Base-by-base conservation (phyloP, 352 stramenopile genomes). In the Pythium angustatum region DNA sequence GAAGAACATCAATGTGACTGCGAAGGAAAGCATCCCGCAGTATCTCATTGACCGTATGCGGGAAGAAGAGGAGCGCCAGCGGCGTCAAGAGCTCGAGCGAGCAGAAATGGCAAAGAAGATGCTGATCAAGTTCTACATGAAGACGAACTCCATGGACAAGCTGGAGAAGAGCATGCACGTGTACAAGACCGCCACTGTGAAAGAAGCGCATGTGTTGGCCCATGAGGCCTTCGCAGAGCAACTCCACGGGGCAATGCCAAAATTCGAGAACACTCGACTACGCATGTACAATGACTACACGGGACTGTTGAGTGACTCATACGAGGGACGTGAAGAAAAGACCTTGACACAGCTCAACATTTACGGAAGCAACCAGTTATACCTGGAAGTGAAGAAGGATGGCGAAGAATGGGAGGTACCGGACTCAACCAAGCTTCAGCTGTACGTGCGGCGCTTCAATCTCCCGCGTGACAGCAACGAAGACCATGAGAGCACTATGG, bases 281-380 rank as follows among this genome's bases (percentile, higher is more conserved):
- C 79, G 85, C 0, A 71, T 73, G 9, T 94, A 91, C 68, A 92
- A 89, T 44, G 83, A 92, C 34, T 94, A 94, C 65, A 91, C 80
- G 24, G 79, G 76, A 19, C 50, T 91, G 30, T 59, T 91, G 4
- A 85, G 72, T 0, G 82, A 92, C 31, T 83, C 81, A 10, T 92
- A 83, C 58, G 76, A 81, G 45, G 72, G 72, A 19, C 75, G 78
- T 43, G 78, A 91, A 31, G 66, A 84, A 26, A 77, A 78, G 65
- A 78, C 78, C 0, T 68, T 92, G 15, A 70, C 71, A 21, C 72
- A 81, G 8, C 47, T 92, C 41, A 74, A 83, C 26, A 76, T 94
- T 43, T 94, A 89, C 57, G 64, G 74, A n/a, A 81, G 83, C 12
- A 81, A 90, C 40, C 81, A 89, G 48, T 71, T 94, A 31, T 91